phyloP scores from a whole-genome alignment of 768 basidiomycete genomes.

The Hygrocybe punicea region DNA sequence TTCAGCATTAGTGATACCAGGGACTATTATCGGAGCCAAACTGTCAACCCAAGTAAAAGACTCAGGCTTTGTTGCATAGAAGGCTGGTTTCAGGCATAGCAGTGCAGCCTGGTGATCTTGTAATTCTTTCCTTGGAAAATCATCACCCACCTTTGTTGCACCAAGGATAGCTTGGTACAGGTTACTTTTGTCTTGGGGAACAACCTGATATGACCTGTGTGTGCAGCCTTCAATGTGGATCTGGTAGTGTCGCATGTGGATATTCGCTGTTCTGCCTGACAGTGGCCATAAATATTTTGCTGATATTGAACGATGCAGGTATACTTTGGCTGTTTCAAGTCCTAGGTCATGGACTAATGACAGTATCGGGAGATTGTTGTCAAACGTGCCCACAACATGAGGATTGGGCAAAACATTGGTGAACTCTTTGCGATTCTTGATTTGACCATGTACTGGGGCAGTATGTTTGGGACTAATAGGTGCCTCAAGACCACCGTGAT shows the following conservation, averaged over 20 bases:
- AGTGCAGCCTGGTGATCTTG: neutral
- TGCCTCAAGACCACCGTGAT: constrained; percentile 1
- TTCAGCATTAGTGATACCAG: too few relatives aligned
- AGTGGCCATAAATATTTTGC: neutral
- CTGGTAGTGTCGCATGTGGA: constrained; percentile 4
- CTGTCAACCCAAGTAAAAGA: too few relatives aligned
- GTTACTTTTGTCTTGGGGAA: neutral
- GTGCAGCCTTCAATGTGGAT: constrained; percentile 5
- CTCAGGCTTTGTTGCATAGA: neutral
- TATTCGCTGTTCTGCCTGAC: neutral
- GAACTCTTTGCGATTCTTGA: neutral
- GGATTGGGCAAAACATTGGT: neutral
- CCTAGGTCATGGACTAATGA: neutral
- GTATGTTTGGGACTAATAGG: neutral
- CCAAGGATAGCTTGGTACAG: neutral
- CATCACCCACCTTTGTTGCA: neutral
- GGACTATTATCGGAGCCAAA: too few relatives aligned
- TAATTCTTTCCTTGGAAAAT: constrained; percentile 1
- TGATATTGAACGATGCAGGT: neutral
- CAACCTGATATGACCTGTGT: neutral
- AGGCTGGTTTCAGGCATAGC: constrained; percentile 1
- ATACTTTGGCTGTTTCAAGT: neutral
- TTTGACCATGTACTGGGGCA: neutral
- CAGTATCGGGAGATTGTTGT: neutral
- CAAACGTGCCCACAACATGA: neutral